phyloP scores from a whole-genome alignment of 495 filamentous ascomycete species.

The Penicillium bialowiezense region DNA sequence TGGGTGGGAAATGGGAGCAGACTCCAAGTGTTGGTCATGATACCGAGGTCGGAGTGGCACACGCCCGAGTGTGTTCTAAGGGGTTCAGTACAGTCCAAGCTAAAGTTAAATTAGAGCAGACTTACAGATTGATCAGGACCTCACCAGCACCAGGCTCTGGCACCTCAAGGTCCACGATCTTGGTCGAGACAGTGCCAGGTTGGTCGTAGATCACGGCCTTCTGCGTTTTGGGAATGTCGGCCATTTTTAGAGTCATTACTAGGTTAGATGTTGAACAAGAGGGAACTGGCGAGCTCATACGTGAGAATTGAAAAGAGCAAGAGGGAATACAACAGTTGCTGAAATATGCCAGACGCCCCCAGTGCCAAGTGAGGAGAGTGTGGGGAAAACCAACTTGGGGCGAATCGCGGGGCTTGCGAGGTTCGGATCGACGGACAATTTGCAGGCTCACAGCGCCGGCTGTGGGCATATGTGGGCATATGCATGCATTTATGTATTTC shows the following conservation, averaged over 20 bases:
- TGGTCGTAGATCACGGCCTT: slow-evolving; percentile 70
- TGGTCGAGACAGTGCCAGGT: slow-evolving; percentile 65
- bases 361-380: neutral
- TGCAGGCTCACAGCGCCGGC: no score
- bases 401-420: neutral
- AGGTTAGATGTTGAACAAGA: no score
- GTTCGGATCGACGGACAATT: neutral
- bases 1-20: slow-evolving; percentile 61
- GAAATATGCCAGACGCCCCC: neutral
- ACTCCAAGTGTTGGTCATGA: slow-evolving; percentile 60
- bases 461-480: no score
- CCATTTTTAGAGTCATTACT: slow-evolving; percentile 20
- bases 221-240: slow-evolving; percentile 57
- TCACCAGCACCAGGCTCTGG: slow-evolving; percentile 63
- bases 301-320: no score
- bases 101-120: neutral
- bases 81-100: slow-evolving; percentile 10
- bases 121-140: slow-evolving; percentile 64
- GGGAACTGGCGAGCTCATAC: no score
- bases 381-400: neutral
- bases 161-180: slow-evolving; percentile 62
- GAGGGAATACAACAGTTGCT: no score
- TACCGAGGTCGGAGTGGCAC: slow-evolving; percentile 63
- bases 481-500: no score
- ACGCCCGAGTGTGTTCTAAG: slow-evolving; percentile 65